Evolutionary conservation across 1,139 yeast species (phyloP).

Genomic region (Hemisphaericaspora lyxosophila): DNA sequence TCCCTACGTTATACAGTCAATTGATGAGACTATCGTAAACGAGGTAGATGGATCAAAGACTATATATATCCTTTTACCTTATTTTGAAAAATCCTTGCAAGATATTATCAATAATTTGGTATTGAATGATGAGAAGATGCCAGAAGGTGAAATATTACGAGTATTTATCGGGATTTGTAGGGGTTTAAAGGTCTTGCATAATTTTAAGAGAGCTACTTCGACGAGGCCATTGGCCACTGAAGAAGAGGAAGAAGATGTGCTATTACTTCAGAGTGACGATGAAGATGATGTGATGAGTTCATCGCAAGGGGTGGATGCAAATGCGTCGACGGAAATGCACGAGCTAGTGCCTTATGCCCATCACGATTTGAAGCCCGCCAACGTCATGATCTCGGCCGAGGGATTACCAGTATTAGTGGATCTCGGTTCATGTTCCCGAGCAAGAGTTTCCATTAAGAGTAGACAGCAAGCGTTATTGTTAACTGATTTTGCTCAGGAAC

Average conservation of each 20-base stretch:
- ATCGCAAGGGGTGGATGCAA: slow-evolving; percentile 7
- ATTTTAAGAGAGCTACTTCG: slow-evolving; percentile 42
- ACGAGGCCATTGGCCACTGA: slow-evolving; percentile 22
- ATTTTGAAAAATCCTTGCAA: slow-evolving; percentile 69
- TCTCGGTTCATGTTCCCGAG: slow-evolving; percentile 74
- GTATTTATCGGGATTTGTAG: slow-evolving; percentile 69
- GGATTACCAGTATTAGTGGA: slow-evolving; percentile 82
- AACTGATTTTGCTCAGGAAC: slow-evolving; percentile 82
- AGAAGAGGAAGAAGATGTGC: slow-evolving; percentile 27
- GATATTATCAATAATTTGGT: slow-evolving; percentile 68
- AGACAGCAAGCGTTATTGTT: slow-evolving; percentile 73
- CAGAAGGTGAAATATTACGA: slow-evolving; percentile 55
- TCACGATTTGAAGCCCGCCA: slow-evolving; percentile 85
- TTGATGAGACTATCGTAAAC: slow-evolving; percentile 69
- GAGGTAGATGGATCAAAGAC: slow-evolving; percentile 80
- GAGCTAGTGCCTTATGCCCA: slow-evolving; percentile 77
- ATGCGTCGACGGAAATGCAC: slow-evolving; percentile 45
- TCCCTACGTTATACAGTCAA: slow-evolving; percentile 65
- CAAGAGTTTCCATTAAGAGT: slow-evolving; percentile 52
- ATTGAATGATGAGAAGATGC: slow-evolving; percentile 55
- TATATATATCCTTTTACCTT: slow-evolving; percentile 77
- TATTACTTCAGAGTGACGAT: slow-evolving; percentile 9
- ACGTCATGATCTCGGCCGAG: slow-evolving; percentile 73
- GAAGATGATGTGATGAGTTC: slow-evolving; percentile 8
- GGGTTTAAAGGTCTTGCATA: slow-evolving; percentile 77